phyloP scores from a whole-genome alignment of 768 basidiomycete genomes.

The Tulasnella calospora region DNA sequence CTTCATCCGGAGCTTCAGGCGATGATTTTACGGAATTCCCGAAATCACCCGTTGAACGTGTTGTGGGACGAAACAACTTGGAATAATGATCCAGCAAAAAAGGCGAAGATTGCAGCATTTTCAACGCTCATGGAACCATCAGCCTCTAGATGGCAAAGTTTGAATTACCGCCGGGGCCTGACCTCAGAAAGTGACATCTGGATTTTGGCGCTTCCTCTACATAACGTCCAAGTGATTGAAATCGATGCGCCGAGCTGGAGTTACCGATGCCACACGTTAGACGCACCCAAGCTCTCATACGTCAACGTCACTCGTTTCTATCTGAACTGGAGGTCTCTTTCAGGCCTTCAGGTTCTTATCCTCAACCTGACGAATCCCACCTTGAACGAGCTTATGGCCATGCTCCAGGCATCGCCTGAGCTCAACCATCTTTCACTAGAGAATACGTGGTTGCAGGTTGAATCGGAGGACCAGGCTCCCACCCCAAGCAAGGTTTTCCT shows the following conservation, averaged over 20 bases:
- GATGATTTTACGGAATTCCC: not conserved
- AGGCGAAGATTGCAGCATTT: not conserved
- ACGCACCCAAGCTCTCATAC: not conserved
- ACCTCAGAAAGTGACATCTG: not conserved
- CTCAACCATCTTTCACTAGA: not conserved
- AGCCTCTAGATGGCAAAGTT: not conserved
- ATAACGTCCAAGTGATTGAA: not conserved
- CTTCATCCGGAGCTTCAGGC: not conserved
- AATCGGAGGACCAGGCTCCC: not conserved
- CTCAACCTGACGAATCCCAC: not conserved
- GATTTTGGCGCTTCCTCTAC: not conserved
- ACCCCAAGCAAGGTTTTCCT: not conserved
- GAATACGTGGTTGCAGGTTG: not conserved
- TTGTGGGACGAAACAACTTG: not conserved
- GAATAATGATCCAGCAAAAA: not conserved
- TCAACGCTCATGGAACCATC: not conserved
- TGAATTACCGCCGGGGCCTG: not conserved
- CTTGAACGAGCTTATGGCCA: not conserved
- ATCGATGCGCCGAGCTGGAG: not conserved
- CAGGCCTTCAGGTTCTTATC: not conserved
- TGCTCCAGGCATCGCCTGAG: not conserved
- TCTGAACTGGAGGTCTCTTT: not conserved
- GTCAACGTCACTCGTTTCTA: not conserved
- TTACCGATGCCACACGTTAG: not conserved
- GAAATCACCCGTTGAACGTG: not conserved